Percentiles rank a stretch among this genome's conserved stretches.
Evolutionary conservation across 179 eudicot species (phyloP).

Genomic region (Patellifolia procumbens): DNA sequence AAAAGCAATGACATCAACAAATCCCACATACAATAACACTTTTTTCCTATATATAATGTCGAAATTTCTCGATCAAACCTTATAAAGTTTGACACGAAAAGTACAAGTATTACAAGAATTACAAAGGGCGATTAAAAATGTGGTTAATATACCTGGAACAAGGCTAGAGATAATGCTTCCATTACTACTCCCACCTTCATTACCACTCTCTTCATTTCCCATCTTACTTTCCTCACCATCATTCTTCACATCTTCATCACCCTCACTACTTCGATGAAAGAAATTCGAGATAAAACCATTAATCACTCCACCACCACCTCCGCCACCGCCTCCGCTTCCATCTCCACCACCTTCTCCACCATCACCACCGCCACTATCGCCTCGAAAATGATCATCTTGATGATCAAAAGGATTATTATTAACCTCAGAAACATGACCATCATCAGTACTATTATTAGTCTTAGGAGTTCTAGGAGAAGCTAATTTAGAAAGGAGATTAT

Average conservation of each 20-base stretch:
- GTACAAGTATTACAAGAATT: no score
- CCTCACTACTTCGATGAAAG: slow-evolving; percentile 24
- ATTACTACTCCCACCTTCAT: slow-evolving; percentile 15
- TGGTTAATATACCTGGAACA: slow-evolving; percentile 32
- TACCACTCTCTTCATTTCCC: not conserved
- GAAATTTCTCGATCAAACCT: no score
- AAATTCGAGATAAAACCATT: slow-evolving; percentile 33
- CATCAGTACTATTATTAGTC: slow-evolving; percentile 10
- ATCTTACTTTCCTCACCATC: not conserved
- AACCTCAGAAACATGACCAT: slow-evolving; percentile 7
- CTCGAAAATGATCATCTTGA: not conserved
- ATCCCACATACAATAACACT: no score
- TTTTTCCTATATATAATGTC: no score
- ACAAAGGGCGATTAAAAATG: no score
- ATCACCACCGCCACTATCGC: not conserved
- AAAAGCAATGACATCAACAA: no score
- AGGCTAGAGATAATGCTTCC: slow-evolving; percentile 30
- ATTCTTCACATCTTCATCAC: slow-evolving; percentile 15
- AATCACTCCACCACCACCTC: slow-evolving; percentile 36
- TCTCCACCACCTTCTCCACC: not conserved
- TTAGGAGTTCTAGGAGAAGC: slow-evolving; percentile 28
- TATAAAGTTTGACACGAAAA: no score
- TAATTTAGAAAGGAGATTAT: slow-evolving; percentile 30
- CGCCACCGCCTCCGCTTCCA: not conserved
- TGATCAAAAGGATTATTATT: slow-evolving; percentile 3